These are phyloP conservation scores for Chlamydomonas asymmetrica DNA, from an alignment of 139 green algal genomes.

Conservation along the genomic window DNA sequence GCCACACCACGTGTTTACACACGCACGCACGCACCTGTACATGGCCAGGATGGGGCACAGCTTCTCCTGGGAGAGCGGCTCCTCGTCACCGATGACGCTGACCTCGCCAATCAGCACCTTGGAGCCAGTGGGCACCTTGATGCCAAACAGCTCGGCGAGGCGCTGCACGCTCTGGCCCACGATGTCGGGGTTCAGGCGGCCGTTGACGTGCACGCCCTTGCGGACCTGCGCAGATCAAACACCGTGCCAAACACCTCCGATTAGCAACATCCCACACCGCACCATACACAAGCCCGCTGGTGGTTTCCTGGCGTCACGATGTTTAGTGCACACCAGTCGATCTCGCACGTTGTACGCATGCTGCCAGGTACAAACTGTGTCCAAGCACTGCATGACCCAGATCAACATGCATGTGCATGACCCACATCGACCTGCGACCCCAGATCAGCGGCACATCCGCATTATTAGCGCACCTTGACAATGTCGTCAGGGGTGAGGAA, in stretches of 20 bases:
- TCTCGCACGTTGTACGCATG: no score
- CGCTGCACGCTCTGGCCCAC: conserved; percentile 63
- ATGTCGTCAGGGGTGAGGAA: conserved; percentile 63
- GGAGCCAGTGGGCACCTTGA: conserved; percentile 53
- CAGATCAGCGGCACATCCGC: not conserved
- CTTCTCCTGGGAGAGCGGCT: conserved; percentile 72
- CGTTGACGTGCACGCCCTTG: conserved; percentile 55
- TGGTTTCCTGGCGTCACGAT: no score
- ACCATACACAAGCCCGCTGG: no score
- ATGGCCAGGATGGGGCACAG: conserved; percentile 67
- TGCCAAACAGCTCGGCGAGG: conserved; percentile 65
- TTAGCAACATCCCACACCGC: no score
- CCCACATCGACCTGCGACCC: not conserved
- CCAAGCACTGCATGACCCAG: no score
- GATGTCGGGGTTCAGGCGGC: conserved; percentile 61
- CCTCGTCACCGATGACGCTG: conserved; percentile 42
- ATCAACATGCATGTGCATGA: not conserved
- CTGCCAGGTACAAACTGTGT: no score
- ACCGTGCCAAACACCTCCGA: no score
- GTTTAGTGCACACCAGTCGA: no score
- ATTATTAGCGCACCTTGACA: conserved; percentile 58
- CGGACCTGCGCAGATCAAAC: conserved; percentile 48
- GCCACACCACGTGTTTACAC: no score
- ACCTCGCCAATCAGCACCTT: conserved; percentile 63
- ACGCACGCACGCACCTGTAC: conserved; percentile 13